Evolutionary conservation across 306 rosid genomes (phyloP), one percentile per base, ranked within the genome.

Genomic region (Prosopis cineraria): DNA sequence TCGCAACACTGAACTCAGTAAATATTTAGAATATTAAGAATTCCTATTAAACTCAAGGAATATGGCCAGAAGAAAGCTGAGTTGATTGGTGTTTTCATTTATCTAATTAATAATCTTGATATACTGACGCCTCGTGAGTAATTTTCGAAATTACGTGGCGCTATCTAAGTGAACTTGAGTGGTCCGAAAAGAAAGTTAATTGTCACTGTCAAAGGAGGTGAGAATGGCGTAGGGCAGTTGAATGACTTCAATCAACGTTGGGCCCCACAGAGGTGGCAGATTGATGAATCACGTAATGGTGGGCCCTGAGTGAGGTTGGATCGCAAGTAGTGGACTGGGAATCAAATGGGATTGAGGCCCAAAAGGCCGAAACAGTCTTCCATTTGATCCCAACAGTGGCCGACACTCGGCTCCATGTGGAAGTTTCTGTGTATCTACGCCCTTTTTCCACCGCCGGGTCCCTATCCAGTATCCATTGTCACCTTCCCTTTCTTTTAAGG

Each of bases 291-390:
- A 4, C 7, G 2, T 24, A 1, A 36, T 41, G 82, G 82, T 70
- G 76, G 82, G 77, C 41, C 77, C 39, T 0, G 3, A 44, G 31
- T 44, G 53, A 45, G 44, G 63, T 44, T 19, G 76, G 34, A 31
- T 48, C 82, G 17, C n/a, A 22, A n/a, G 71, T 36, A 9, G 81
- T 43, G 76, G 76, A 31, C 63, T 9, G 6, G 50, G 82, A 78
- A 78, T 78, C 64, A 19, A 20, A 58, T 33, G 13, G n/a, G 8
- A 30, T n/a, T 44, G 71, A 52, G 27, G 76, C 52, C 16, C 36
- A n/a, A 30, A 22, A n/a, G n/a, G n/a, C n/a, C n/a, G n/a, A 68
- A 48, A 24, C 43, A 34, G 41, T 19, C 14, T 41, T 16, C 1
- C 27, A 41, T 24, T 14, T 30, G 20, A 12, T 20, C 29, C 29